Evolutionary conservation across 345 rosid species (phyloP), one percentile per base, ranked within the genome.

Genomic region (Citrus mangshanensis): DNA sequence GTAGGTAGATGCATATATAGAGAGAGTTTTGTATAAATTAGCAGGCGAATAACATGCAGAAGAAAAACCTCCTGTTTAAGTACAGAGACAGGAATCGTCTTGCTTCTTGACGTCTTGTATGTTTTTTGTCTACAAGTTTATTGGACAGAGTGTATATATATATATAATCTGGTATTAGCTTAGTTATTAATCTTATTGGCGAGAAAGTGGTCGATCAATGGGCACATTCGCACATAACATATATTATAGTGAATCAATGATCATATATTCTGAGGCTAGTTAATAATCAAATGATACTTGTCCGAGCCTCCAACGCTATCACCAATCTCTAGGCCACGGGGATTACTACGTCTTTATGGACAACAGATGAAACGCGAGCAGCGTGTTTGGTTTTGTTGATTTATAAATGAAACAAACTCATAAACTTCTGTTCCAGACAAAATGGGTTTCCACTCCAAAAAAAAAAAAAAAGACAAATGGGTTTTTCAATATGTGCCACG

Each of bases 271-370:
- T 30, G 22, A 30, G 46, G 9, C 46, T 13, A 46, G 51, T 10
- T 38, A 37, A 68, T 40, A 37, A 65, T 28, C 51, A 63, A 54
- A 24, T 32, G 25, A n/a, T 64, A 16, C 35, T 72, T 68, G 68
- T 14, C 8, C 22, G 7, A 62, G 61, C 59, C 66, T 37, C 46
- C 72, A 69, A 75, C 34, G 74, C 59, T 34, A 58, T 73, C 81
- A 74, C 75, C 77, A 81, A 65, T 78, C 64, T 78, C 86, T 12
- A 80, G 72, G 61, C 69, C 49, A n/a, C 35, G 27, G 10, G 68
- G 19, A 51, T 51, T 51, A 0, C 56, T 51, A 14, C 34, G 40
- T 40, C 68, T 76, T 81, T 10, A 56, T 73, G 16, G 70, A 61
- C 46, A 54, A 72, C 72, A 55, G 30, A 72, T 34, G 73, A 70